These are phyloP conservation scores for Stachybotrys echinatus DNA, from an alignment of 2,329 filamentous ascomycete genomes.

Conservation along the genomic window DNA sequence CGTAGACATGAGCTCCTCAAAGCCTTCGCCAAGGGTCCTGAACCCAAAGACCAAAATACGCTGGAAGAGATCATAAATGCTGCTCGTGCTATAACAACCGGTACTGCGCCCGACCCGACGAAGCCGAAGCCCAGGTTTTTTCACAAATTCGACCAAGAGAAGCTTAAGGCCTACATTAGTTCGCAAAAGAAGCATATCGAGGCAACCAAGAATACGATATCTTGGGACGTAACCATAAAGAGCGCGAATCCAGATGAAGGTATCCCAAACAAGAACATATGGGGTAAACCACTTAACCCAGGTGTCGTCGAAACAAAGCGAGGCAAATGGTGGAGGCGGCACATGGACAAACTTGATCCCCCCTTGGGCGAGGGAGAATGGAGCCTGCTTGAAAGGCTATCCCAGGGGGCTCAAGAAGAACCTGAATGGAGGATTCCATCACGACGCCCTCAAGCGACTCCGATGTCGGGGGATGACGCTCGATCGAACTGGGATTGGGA, in stretches of 20 bases:
- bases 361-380: constrained; percentile 50
- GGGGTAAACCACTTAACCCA: constrained; percentile 38
- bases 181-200: constrained; percentile 34
- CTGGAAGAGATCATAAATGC: neutral
- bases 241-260: constrained; percentile 24
- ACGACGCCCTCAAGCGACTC: constrained; percentile 10
- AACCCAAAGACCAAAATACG: neutral
- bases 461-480: neutral
- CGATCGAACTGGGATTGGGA: constrained; percentile 35
- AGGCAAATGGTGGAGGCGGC: constrained; percentile 41
- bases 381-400: constrained; percentile 46
- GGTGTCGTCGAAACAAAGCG: constrained; percentile 35
- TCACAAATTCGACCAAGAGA: constrained; percentile 34
- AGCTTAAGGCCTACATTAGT: constrained; percentile 33
- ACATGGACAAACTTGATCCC: constrained; percentile 43
- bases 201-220: constrained; percentile 9
- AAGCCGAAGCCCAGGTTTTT: constrained; percentile 5
- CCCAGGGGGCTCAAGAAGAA: constrained; percentile 28
- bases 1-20: constrained; percentile 43
- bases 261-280: constrained; percentile 41
- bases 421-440: constrained; percentile 31
- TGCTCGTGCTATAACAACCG: neutral
- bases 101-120: constrained; percentile 3
- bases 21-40: constrained; percentile 23
- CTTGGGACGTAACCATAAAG: constrained; percentile 22